Base-by-base conservation (phyloP, 441 rosid genomes). In the Adansonia grandidieri region DNA sequence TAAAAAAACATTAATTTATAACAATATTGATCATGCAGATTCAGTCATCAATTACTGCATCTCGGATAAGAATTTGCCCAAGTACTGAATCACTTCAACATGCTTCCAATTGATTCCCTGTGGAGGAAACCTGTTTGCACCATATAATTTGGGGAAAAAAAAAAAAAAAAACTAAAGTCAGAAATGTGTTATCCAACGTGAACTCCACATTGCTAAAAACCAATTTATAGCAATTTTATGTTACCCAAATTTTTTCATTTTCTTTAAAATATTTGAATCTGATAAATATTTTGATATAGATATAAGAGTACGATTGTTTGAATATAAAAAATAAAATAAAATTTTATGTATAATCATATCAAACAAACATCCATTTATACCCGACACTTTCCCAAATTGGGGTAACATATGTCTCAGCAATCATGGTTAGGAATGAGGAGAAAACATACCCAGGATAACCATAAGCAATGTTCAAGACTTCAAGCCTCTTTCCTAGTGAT, bases 401-500 rank as follows among this genome's bases (percentile, higher is more conserved):
- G 45, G 45, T 42, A 42, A 42, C 45, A 42, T 5, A 42, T 5
- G 6, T 40, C 5, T 9, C 48, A 68, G 65, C 28, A 64, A 24
- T 37, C 13, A 40, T 0, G 8, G 69, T 15, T 15, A 5, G 0
- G 11, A 24, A 66, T 24, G 42, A 70, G 24, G 62, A 54, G 66
- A 50, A 44, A 62, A n/a, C 77, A 15, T 80, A 78, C 86, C 85
- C 11, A 24, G 57, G 79, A 57, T 51, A 51, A 5, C 65, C 74
- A 73, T 32, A 76, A 48, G 53, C 60, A n/a, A 15, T 57, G 40
- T 32, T 32, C 40, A 32, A 32, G 40, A 53, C 40, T 78, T 91
- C 87, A 96, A 69, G 99, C 98, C 87, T 94, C 97, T 86, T 96
- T 96, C 87, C 97, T 88, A 5, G 97, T 91, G 84, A 94, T 89